phyloP scores from a whole-genome alignment of 2,329 filamentous ascomycete genomes.

The Boeremia exigua region DNA sequence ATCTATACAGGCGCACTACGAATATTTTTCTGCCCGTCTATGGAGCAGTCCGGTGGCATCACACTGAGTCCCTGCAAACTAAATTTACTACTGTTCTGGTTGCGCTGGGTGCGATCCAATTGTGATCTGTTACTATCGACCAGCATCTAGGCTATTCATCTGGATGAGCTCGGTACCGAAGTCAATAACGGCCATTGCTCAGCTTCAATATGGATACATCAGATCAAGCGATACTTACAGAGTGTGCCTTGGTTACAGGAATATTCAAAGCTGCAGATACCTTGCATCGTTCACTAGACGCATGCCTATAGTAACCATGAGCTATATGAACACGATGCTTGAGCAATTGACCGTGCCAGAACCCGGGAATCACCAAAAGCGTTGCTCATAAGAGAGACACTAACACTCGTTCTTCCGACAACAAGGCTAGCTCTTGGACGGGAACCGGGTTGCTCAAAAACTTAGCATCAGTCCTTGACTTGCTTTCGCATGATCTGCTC shows the following conservation, averaged over 20 bases:
- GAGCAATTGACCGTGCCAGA: too few species aligned
- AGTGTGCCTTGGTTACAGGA: background rate
- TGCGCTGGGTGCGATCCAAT: background rate
- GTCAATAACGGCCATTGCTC: background rate
- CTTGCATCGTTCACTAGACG: background rate
- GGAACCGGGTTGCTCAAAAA: background rate
- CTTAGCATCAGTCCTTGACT: background rate
- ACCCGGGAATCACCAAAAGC: too few species aligned
- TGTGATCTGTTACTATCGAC: conserved; percentile 3
- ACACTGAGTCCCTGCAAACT: background rate
- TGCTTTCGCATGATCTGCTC: background rate
- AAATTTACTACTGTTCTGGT: background rate
- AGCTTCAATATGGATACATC: background rate
- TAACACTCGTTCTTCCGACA: too few species aligned
- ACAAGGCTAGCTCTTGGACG: background rate
- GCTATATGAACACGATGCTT: background rate
- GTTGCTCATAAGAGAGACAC: too few species aligned
- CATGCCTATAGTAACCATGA: background rate
- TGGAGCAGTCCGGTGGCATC: background rate
- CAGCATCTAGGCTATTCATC: conserved; percentile 15
- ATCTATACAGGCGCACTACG: background rate
- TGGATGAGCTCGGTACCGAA: background rate
- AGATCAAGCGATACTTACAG: background rate
- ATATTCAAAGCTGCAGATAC: background rate
- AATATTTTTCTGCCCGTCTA: background rate